Evolutionary conservation across 495 filamentous ascomycete genomes (phyloP), one percentile per base, ranked within the genome.

Genomic region (Podospora tetraspora): DNA sequence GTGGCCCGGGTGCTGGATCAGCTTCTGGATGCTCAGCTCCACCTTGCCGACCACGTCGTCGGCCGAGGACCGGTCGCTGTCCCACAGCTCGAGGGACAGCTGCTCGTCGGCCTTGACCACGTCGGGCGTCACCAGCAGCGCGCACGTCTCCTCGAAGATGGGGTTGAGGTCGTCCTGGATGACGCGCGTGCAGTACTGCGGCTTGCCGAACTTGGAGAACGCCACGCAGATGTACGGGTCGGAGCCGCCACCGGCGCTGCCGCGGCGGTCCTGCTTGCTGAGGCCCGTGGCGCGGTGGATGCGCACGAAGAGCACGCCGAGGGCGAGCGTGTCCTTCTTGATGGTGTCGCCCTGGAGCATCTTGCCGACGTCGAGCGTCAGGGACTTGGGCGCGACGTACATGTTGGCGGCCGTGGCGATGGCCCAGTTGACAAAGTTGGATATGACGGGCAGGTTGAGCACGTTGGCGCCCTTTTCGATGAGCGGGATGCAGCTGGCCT

Each of bases 371-470:
- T 98, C 94, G 67, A 98, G 85, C 3, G 91, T 92, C 90, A 97
- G 90, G 1, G 91, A 94, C 78, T 97, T 98, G n/a, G 94, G 94
- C 19, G 94, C 94, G 57, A 97, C 93, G 68, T 97, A 97, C 84
- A 96, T 91, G 75, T 89, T 90, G 34, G 89, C 88, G 5, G 93
- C 92, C 1, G 94, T 88, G 37, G 84, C 88, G 70, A 98, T 96
- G n/a, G 94, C 92, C 76, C 93, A 96, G 79, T 97, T 96, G 79
- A 97, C 94, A 75, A 98, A 97, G 70, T 96, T 94, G 0, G 92
- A 96, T 71, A 98, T 97, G 59, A 98, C 74, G 0, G 94, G 94
- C 27, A 98, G 80, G 70, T 98, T 97, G 8, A 98, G 81, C 57
- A 97, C 88, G 72, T 98, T 98, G 70, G 96, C 90, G 16, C 93